Conservation (phyloP, 2,329 filamentous ascomycete species). For the Aspergillus fructus region DNA sequence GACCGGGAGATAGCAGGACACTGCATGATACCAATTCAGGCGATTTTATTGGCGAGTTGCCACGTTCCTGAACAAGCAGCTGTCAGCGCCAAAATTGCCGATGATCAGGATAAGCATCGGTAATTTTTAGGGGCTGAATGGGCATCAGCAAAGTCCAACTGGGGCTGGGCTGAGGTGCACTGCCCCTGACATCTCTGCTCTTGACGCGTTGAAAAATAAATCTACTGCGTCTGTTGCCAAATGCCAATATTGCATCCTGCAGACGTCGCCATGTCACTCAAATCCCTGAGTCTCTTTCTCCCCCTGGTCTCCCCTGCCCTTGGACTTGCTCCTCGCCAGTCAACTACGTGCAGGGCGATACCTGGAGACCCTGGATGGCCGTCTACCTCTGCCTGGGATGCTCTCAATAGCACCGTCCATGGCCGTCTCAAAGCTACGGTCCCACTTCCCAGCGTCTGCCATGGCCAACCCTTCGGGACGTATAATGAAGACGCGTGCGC, state of each 20-base stretch:
- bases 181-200: not conserved
- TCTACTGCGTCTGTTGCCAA: not conserved
- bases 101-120: not conserved
- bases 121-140: not conserved
- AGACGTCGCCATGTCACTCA: not conserved
- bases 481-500: not conserved
- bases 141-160: not conserved
- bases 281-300: not conserved
- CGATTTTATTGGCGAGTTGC: not conserved
- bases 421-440: not conserved
- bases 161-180: too few species aligned
- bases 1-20: not conserved
- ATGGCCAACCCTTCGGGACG: not conserved
- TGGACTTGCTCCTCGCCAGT: not conserved
- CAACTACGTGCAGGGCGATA: not conserved
- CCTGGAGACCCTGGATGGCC: not conserved
- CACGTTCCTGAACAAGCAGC: not conserved
- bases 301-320: not conserved
- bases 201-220: not conserved
- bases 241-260: too few species aligned
- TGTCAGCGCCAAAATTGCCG: not conserved
- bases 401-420: not conserved
- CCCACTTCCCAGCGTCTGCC: not conserved
- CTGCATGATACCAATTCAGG: not conserved
- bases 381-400: not conserved